These are phyloP conservation scores for Capsella bursapastoris DNA, from an alignment of 345 rosid species.

Conservation along the genomic window DNA sequence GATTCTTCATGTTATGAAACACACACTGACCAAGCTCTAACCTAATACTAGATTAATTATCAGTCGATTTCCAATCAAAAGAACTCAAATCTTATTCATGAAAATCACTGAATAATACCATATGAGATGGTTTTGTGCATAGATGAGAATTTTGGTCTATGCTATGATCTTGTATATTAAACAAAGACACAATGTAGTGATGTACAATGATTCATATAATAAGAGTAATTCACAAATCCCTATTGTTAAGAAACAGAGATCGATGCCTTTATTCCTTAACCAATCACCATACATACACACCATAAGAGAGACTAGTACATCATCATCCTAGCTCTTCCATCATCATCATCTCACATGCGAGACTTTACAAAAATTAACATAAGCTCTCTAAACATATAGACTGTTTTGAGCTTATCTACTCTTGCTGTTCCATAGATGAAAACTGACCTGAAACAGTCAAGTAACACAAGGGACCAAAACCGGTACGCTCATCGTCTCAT, in stretches of 20 bases:
- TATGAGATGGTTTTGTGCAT: constrained; percentile 11
- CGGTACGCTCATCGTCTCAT: constrained; percentile 27
- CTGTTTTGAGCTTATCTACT: background rate
- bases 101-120: constrained; percentile 9
- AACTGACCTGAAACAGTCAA: background rate
- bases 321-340: no score
- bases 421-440: constrained; percentile 31
- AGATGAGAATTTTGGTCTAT: constrained; percentile 2
- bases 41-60: background rate
- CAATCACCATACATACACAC: no score
- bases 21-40: background rate
- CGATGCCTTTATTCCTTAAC: no score
- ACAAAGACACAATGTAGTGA: constrained; percentile 6
- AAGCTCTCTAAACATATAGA: no score
- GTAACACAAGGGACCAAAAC: constrained; percentile 26
- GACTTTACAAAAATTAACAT: no score
- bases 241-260: no score
- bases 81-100: constrained; percentile 11
- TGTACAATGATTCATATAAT: constrained; percentile 30
- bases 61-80: background rate
- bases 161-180: constrained; percentile 17
- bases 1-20: constrained; percentile 16
- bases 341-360: no score
- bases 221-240: constrained; percentile 14
- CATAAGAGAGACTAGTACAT: no score